phyloP scores from a whole-genome alignment of 495 filamentous ascomycete species.

The Penicillium alfredii region DNA sequence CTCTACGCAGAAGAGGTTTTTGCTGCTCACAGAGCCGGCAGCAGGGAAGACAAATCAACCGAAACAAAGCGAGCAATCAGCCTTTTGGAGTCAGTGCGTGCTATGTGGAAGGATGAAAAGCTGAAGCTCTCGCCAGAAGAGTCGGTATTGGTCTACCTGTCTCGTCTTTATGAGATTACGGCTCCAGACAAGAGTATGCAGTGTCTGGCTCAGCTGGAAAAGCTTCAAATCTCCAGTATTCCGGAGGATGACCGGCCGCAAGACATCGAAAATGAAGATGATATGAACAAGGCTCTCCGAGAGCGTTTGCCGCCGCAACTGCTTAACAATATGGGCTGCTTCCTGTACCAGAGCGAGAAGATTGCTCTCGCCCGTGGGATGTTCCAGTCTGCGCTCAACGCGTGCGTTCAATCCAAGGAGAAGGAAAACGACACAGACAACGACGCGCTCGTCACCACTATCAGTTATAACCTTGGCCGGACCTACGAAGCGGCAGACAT shows the following conservation, averaged over 20 bases:
- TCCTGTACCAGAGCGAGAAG: constrained; percentile 82
- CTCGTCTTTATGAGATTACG: constrained; percentile 80
- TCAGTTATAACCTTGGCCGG: constrained; percentile 95
- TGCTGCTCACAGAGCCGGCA: constrained; percentile 58
- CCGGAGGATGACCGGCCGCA: constrained; percentile 60
- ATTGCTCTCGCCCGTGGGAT: constrained; percentile 72
- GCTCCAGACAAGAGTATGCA: constrained; percentile 84
- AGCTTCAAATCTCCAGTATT: constrained; percentile 73
- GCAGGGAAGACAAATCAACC: constrained; percentile 78
- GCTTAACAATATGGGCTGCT: constrained; percentile 94
- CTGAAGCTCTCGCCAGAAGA: constrained; percentile 73
- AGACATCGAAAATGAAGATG: constrained; percentile 58
- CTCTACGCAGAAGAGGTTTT: constrained; percentile 94
- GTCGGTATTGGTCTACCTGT: constrained; percentile 85
- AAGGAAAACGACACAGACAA: constrained; percentile 60
- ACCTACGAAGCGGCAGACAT: constrained; percentile 83
- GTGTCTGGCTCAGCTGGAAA: constrained; percentile 83
- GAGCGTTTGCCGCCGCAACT: constrained; percentile 80
- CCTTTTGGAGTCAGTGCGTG: constrained; percentile 75
- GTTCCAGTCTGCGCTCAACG: constrained; percentile 80
- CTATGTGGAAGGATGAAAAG: constrained; percentile 85
- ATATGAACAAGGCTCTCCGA: constrained; percentile 53
- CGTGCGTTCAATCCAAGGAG: constrained; percentile 69
- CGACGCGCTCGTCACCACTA: constrained; percentile 85
- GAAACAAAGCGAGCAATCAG: constrained; percentile 78